These are phyloP conservation scores for Boletus barrowsii DNA, from an alignment of 768 basidiomycete species.

Conservation along the genomic window DNA sequence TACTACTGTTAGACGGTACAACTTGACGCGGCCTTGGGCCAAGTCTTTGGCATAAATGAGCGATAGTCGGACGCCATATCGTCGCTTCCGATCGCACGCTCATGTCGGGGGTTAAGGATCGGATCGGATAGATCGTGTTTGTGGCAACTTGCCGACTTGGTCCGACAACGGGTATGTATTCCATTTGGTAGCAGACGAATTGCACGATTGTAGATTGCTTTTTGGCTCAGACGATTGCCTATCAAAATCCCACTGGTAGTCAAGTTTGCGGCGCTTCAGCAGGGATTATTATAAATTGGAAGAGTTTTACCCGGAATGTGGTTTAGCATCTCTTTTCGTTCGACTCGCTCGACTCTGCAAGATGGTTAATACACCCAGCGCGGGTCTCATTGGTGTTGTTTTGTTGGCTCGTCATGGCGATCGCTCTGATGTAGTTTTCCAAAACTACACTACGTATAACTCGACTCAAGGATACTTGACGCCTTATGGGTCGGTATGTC, in stretches of 20 bases:
- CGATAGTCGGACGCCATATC: too few relatives aligned
- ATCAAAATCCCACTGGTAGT: background rate
- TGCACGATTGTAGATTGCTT: background rate
- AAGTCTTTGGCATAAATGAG: too few relatives aligned
- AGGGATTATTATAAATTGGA: slow-evolving; percentile 9
- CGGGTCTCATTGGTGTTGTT: slow-evolving; percentile 63
- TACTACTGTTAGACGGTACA: too few relatives aligned
- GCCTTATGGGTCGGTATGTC: slow-evolving; percentile 66
- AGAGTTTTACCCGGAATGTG: background rate
- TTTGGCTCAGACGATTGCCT: too few relatives aligned
- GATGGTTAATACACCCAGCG: slow-evolving; percentile 26
- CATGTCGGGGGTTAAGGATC: too few relatives aligned
- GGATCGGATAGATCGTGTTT: too few relatives aligned
- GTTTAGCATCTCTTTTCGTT: background rate
- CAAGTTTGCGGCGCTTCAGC: background rate
- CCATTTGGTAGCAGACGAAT: too few relatives aligned
- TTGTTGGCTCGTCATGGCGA: slow-evolving; percentile 77
- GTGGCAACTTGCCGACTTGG: too few relatives aligned
- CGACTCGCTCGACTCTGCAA: background rate
- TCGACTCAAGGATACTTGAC: slow-evolving; percentile 63
- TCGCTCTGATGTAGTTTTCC: slow-evolving; percentile 55
- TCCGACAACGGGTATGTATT: too few relatives aligned
- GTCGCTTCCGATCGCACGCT: too few relatives aligned
- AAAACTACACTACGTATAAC: slow-evolving; percentile 70
- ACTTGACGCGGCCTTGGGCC: too few relatives aligned